phyloP scores from a whole-genome alignment of 2,329 filamentous ascomycete genomes.

The Phialemonium atrogriseum region DNA sequence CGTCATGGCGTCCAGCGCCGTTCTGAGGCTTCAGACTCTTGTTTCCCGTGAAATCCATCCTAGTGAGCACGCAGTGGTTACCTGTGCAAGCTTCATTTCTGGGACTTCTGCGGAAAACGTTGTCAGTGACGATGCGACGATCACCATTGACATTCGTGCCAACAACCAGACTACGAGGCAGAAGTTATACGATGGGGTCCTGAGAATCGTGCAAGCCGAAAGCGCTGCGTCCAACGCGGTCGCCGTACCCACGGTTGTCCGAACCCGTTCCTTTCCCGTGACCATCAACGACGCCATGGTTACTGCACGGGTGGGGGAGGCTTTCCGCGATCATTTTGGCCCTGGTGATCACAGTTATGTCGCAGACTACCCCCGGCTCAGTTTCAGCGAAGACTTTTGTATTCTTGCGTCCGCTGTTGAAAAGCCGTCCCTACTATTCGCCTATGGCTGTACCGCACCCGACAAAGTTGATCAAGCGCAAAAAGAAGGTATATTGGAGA shows the following conservation, averaged over 20 bases:
- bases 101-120: constrained; percentile 35
- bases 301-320: constrained; percentile 22
- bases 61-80: constrained; percentile 32
- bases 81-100: constrained; percentile 31
- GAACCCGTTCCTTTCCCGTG: constrained; percentile 34
- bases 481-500: constrained; percentile 5
- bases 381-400: constrained; percentile 2
- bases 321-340: constrained; percentile 1
- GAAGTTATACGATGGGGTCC: constrained; percentile 25
- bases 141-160: constrained; percentile 32
- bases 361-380: constrained; percentile 1
- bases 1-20: constrained; percentile 30
- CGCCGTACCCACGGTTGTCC: constrained; percentile 31
- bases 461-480: constrained; percentile 3
- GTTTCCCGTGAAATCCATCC: constrained; percentile 22
- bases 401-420: constrained; percentile 2
- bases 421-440: constrained; percentile 6
- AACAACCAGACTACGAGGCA: constrained; percentile 21
- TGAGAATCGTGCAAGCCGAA: constrained; percentile 42
- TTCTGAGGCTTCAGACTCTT: constrained; percentile 25
- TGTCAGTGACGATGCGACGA: constrained; percentile 24
- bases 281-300: constrained; percentile 44
- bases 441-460: constrained; percentile 4
- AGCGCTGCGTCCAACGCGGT: constrained; percentile 37
- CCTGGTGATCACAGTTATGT: background rate